Conservation (phyloP, 192 early-diverging fungal species). For the Paraglomus occultum region DNA sequence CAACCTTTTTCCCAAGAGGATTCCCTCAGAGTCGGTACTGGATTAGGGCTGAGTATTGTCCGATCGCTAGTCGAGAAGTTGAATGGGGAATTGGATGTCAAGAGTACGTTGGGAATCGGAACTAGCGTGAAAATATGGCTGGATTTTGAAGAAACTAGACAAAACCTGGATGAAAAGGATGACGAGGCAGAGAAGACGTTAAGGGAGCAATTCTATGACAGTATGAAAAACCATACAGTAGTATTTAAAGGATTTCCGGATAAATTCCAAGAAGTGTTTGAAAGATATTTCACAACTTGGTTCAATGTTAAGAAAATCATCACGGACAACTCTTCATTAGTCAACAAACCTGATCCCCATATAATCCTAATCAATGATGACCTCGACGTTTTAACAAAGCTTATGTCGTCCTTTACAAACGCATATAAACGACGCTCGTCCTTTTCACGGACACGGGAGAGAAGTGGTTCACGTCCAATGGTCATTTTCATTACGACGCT, state of each 20-base stretch:
- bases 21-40: slow-evolving; percentile 47
- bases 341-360: background rate
- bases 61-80: slow-evolving; percentile 43
- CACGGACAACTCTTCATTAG: background rate
- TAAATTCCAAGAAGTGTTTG: slow-evolving; percentile 13
- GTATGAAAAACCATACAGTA: slow-evolving; percentile 32
- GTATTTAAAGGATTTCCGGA: background rate
- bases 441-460: too few species aligned
- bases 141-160: slow-evolving; percentile 10
- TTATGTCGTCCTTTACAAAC: background rate
- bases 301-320: slow-evolving; percentile 1
- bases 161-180: background rate
- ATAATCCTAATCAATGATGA: slow-evolving; percentile 8
- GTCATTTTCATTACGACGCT: slow-evolving; percentile 32
- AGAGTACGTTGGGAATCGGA: slow-evolving; percentile 30
- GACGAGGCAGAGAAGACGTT: background rate
- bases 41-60: slow-evolving; percentile 46
- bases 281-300: slow-evolving; percentile 21
- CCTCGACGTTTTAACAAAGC: slow-evolving; percentile 5
- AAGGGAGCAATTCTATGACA: slow-evolving; percentile 31
- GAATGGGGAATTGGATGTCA: slow-evolving; percentile 46
- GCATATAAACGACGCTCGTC: background rate
- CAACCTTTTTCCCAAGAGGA: slow-evolving; percentile 52
- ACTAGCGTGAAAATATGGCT: slow-evolving; percentile 21
- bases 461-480: slow-evolving; percentile 9